Base-by-base conservation (phyloP, 768 basidiomycete species). In the Pulveroboletus sp. region DNA sequence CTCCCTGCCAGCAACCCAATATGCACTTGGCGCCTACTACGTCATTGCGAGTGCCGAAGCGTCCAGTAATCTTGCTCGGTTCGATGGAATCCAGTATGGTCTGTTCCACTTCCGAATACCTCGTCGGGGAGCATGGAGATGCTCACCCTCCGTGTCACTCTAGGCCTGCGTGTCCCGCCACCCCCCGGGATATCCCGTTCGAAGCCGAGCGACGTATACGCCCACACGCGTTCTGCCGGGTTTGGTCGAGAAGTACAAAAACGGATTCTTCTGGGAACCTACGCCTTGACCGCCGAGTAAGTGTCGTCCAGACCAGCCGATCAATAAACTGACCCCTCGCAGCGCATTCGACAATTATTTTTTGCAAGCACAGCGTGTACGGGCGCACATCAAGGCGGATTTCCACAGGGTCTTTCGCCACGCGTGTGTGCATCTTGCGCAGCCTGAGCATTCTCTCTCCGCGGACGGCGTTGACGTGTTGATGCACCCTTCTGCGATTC, bases 281-380 rank as follows among this genome's bases (percentile, higher is more conserved):
- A 94, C 62, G 90, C 94, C 2, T 73, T 99, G 37, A 87, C 86
- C 0, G 94, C 94, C 24, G 91, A 91, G 94, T 97, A 60, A 61
- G 89, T 70, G 5, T 11, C 21, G 1, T 10, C 20, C 8, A n/a
- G n/a, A n/a, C n/a, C n/a, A n/a, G n/a, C n/a, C n/a, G n/a, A n/a
- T n/a, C n/a, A n/a, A n/a, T n/a, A n/a, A n/a, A n/a, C n/a, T n/a
- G n/a, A n/a, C n/a, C n/a, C n/a, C n/a, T n/a, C n/a, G 7, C 58
- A 97, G 93, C 49, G 93, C 93, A 16, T 97, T 94, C 62, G 88
- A 97, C 69, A 97, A 95, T 61, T 97, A 95, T 66, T 99, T 93
- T 64, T 75, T 98, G 6, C 92, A 95, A 71, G 94, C 95, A 0
- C 87, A 92, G 53, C 78, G 82, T 25, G 79, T 97, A 10, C 84